Evolutionary conservation across 2,329 filamentous ascomycete genomes (phyloP).

Genomic region (Xylaria sp.): DNA sequence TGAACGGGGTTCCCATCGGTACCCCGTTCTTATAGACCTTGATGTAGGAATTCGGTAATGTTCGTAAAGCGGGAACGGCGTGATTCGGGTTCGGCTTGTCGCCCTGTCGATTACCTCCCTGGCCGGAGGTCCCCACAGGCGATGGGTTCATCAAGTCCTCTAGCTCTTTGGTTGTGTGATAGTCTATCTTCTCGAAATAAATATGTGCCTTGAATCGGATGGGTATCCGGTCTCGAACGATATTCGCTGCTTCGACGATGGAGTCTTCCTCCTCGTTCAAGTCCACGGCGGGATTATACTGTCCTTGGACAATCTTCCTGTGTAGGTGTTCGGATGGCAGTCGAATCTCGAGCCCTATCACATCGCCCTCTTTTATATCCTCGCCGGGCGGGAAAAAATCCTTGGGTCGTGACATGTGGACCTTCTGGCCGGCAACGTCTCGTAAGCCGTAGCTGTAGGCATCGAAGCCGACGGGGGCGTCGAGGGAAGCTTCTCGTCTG

Average conservation of each 20-base stretch:
- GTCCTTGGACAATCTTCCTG: slow-evolving; percentile 85
- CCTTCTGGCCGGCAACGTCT: slow-evolving; percentile 89
- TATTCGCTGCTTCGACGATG: slow-evolving; percentile 74
- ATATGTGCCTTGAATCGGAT: slow-evolving; percentile 94
- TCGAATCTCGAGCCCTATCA: slow-evolving; percentile 89
- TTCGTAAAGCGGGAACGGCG: slow-evolving; percentile 78
- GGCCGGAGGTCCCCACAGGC: slow-evolving; percentile 57
- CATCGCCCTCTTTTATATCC: slow-evolving; percentile 87
- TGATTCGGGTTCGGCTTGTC: slow-evolving; percentile 78
- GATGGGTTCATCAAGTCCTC: slow-evolving; percentile 84
- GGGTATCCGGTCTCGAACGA: slow-evolving; percentile 93
- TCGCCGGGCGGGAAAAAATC: slow-evolving; percentile 85
- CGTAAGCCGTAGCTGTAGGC: slow-evolving; percentile 94
- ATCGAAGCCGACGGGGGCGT: slow-evolving; percentile 87
- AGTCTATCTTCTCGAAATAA: slow-evolving; percentile 94
- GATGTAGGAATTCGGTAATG: slow-evolving; percentile 86
- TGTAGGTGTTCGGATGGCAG: slow-evolving; percentile 88
- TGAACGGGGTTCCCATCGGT: slow-evolving; percentile 87
- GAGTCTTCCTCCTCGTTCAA: slow-evolving; percentile 66
- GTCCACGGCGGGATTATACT: slow-evolving; percentile 89
- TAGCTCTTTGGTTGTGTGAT: slow-evolving; percentile 86
- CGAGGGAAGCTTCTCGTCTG: slow-evolving; percentile 80
- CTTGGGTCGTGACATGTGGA: slow-evolving; percentile 93
- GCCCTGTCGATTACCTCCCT: slow-evolving; percentile 52
- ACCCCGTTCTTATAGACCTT: slow-evolving; percentile 93